Evolutionary conservation across 768 basidiomycete species (phyloP).

Genomic region (Mycena epipterygia): DNA sequence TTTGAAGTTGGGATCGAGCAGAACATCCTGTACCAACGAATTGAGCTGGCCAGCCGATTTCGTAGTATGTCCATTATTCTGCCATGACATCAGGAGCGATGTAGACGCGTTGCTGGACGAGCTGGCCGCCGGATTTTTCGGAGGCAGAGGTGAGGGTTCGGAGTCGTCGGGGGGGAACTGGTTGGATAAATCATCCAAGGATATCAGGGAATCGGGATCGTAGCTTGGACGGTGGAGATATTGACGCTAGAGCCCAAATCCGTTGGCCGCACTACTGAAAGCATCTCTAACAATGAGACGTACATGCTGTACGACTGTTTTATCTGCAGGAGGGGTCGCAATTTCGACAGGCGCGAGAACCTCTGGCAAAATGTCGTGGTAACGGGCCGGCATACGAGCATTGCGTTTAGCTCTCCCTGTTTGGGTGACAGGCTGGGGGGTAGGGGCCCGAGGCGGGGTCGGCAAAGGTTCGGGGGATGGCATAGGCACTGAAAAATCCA

Average conservation of each 20-base stretch:
- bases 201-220: conserved; percentile 23
- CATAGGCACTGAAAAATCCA: too few species aligned
- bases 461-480: not conserved
- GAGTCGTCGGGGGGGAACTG: not conserved
- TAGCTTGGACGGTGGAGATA: conserved; percentile 30
- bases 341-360: not conserved
- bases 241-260: conserved; percentile 14
- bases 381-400: not conserved
- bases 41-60: conserved; percentile 34
- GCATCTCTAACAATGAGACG: conserved; percentile 24
- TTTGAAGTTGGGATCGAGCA: conserved; percentile 13
- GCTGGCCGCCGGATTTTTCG: not conserved
- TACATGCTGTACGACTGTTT: not conserved
- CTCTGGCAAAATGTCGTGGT: conserved; percentile 7
- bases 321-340: not conserved
- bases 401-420: not conserved
- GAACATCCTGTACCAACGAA: conserved; percentile 27
- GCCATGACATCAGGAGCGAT: conserved; percentile 12
- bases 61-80: conserved; percentile 24
- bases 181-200: conserved; percentile 15
- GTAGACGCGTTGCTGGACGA: not conserved
- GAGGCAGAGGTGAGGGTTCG: not conserved
- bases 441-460: not conserved
- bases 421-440: not conserved
- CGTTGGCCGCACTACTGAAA: conserved; percentile 7